phyloP scores from a whole-genome alignment of 306 rosid genomes.

The Vachellia collinsii region DNA sequence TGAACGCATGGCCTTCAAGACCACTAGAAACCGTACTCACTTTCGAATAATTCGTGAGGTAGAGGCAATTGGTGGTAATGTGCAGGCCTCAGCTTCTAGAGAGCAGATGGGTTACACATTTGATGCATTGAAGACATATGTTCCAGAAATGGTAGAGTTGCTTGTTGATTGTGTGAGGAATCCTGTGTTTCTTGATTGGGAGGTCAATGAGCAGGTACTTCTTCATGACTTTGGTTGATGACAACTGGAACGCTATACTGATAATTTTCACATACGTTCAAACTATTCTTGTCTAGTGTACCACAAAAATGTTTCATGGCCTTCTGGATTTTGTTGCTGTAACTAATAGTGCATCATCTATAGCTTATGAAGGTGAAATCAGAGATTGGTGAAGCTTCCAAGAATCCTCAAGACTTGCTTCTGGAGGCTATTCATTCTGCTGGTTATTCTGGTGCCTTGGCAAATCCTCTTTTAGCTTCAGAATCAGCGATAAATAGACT shows the following conservation, averaged over 20 bases:
- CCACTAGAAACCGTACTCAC: conserved; percentile 80
- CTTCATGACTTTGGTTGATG: conserved; percentile 16
- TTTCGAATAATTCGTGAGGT: conserved; percentile 85
- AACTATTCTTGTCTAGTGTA: conserved; percentile 19
- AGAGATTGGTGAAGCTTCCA: conserved; percentile 78
- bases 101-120: conserved; percentile 95
- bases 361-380: conserved; percentile 79
- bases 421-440: conserved; percentile 87
- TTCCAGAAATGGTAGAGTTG: conserved; percentile 94
- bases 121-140: conserved; percentile 83
- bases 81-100: conserved; percentile 84
- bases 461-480: conserved; percentile 79
- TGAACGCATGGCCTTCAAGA: conserved; percentile 90
- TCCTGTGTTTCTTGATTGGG: conserved; percentile 93
- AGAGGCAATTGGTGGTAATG: conserved; percentile 93
- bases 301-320: conserved; percentile 21
- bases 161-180: conserved; percentile 82
- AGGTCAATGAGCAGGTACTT: conserved; percentile 87
- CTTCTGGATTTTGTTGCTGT: conserved; percentile 19
- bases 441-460: conserved; percentile 91
- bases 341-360: conserved; percentile 32
- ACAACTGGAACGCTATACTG: background rate
- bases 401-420: conserved; percentile 81
- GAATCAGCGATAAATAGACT: conserved; percentile 67
- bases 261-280: background rate